Conservation (phyloP, 1,284 basidiomycete genomes). For the Meripilus lineatus region DNA sequence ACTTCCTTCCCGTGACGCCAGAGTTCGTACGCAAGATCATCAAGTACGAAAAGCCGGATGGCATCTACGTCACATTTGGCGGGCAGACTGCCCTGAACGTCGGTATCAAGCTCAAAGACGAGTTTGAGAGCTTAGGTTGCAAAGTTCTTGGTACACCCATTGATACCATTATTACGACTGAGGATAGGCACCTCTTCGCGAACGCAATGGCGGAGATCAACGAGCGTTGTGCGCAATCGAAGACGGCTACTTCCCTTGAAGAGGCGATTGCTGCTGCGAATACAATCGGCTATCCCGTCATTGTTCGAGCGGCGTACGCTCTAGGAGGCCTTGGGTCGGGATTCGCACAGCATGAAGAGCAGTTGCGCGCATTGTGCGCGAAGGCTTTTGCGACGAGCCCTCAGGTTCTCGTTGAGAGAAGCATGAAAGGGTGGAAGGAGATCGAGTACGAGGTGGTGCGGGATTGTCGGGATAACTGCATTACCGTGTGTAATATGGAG, state of each 20-base stretch:
- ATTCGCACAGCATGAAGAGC: constrained; percentile 87
- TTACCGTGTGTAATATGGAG: constrained; percentile 99
- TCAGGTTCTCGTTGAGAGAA: constrained; percentile 96
- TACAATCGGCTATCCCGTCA: constrained; percentile 93
- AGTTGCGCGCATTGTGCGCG: constrained; percentile 82
- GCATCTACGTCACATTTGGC: constrained; percentile 98
- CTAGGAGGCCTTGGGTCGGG: constrained; percentile 94
- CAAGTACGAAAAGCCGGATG: constrained; percentile 97
- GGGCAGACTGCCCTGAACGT: constrained; percentile 98
- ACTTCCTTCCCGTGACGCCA: constrained; percentile 97
- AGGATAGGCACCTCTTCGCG: constrained; percentile 94
- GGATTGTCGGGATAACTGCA: constrained; percentile 96
- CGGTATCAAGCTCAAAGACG: constrained; percentile 96
- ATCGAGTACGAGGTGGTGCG: constrained; percentile 99
- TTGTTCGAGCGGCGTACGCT: constrained; percentile 95
- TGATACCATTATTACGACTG: constrained; percentile 95
- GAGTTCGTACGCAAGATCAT: constrained; percentile 98
- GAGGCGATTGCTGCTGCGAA: constrained; percentile 86
- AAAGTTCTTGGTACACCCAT: constrained; percentile 96
- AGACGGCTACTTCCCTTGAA: constrained; percentile 78
- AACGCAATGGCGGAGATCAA: constrained; percentile 95
- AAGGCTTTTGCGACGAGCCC: constrained; percentile 97
- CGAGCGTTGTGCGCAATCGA: constrained; percentile 89
- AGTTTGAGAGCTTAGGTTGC: constrained; percentile 85
- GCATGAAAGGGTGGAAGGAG: constrained; percentile 99